phyloP scores from a whole-genome alignment of 2,329 filamentous ascomycete genomes.

The Fusarium humuli region DNA sequence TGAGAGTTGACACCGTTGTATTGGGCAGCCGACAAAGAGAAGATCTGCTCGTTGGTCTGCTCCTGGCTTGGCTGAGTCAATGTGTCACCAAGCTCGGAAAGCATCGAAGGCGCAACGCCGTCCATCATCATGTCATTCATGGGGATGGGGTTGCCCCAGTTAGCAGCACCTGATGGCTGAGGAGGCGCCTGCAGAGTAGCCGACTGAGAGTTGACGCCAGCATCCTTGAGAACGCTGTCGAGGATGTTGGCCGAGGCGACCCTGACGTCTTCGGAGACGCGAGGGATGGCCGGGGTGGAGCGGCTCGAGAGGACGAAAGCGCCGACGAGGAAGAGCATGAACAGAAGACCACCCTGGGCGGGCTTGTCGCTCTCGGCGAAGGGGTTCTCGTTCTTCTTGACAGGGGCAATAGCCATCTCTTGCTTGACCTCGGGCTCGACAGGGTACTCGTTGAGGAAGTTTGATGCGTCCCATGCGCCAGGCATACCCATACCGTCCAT shows the following conservation, averaged over 20 bases:
- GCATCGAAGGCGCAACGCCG: conserved; percentile 66
- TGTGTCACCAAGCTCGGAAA: conserved; percentile 74
- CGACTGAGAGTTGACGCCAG: conserved; percentile 66
- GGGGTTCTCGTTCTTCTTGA: conserved; percentile 61
- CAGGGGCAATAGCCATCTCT: conserved; percentile 64
- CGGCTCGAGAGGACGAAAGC: conserved; percentile 94
- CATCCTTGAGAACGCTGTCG: conserved; percentile 85
- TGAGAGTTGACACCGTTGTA: conserved; percentile 81
- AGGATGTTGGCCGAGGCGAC: conserved; percentile 81
- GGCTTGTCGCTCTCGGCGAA: conserved; percentile 69
- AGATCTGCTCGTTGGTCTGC: conserved; percentile 88
- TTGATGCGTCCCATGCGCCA: conserved; percentile 80
- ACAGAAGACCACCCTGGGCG: conserved; percentile 83
- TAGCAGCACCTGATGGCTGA: conserved; percentile 62
- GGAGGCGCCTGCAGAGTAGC: conserved; percentile 61
- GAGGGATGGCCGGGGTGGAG: conserved; percentile 76
- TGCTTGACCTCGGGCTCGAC: conserved; percentile 72
- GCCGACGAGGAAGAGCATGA: conserved; percentile 96
- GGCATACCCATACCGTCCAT: conserved; percentile 89
- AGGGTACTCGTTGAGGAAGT: conserved; percentile 77
- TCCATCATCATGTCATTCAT: conserved; percentile 56
- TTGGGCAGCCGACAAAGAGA: conserved; percentile 85
- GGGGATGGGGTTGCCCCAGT: conserved; percentile 54
- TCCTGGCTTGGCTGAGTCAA: conserved; percentile 82
- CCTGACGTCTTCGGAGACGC: conserved; percentile 83